phyloP scores from a whole-genome alignment of 2,329 filamentous ascomycete species.

The Mycosphaerella sp. region DNA sequence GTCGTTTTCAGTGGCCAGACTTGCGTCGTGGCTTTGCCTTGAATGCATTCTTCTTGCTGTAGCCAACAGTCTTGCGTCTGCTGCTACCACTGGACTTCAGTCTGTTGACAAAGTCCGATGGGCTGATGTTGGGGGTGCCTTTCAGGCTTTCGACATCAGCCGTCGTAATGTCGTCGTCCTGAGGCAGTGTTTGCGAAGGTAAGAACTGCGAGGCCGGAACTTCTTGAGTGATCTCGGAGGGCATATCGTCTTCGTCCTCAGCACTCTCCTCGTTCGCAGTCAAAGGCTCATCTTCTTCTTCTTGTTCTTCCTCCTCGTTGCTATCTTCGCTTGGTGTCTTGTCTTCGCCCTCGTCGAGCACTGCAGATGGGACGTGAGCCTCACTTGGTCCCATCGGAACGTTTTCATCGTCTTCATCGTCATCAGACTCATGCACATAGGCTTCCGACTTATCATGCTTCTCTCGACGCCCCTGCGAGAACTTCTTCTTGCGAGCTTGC shows the following conservation, averaged over 20 bases:
- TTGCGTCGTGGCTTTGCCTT: neutral
- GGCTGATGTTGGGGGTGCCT: conserved; percentile 3
- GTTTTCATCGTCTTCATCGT: conserved; percentile 2
- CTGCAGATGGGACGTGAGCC: neutral
- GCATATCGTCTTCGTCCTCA: conserved; percentile 1
- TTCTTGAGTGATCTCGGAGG: conserved; percentile 1
- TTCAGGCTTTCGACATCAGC: conserved; percentile 6
- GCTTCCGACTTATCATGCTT: conserved; percentile 6
- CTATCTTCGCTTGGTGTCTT: neutral
- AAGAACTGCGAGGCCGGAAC: conserved; percentile 9
- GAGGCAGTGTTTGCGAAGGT: neutral
- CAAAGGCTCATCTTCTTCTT: neutral
- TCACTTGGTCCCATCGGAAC: neutral
- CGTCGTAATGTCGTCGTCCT: neutral
- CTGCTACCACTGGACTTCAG: conserved; percentile 5
- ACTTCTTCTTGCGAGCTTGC: conserved; percentile 11
- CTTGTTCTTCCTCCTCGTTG: neutral
- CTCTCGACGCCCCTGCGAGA: neutral
- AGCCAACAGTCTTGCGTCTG: conserved; percentile 5
- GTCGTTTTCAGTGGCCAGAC: neutral
- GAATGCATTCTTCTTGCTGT: conserved; percentile 5
- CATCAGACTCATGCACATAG: conserved; percentile 12
- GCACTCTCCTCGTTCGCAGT: neutral
- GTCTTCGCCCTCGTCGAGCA: neutral
- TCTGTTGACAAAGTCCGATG: conserved; percentile 2